Percentiles rank a stretch among this genome's conserved stretches.
phyloP scores from a whole-genome alignment of 768 basidiomycete genomes.

The Podaxis mareebaensis region DNA sequence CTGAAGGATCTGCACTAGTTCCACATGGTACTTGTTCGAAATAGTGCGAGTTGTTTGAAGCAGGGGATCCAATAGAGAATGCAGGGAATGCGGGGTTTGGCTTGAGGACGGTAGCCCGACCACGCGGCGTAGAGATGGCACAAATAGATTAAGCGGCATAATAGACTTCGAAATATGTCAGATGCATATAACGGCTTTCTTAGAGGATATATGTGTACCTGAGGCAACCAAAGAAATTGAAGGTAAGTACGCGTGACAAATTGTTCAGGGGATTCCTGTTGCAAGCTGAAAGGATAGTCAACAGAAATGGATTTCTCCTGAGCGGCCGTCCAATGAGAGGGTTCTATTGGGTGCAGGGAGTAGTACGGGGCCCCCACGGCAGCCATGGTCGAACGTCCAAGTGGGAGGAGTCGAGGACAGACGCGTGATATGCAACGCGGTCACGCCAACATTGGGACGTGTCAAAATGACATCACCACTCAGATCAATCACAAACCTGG shows the following conservation, averaged over 20 bases:
- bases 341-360: neutral
- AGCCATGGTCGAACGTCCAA: neutral
- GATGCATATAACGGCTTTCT: conserved; percentile 2
- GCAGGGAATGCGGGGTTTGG: conserved; percentile 51
- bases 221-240: conserved; percentile 78
- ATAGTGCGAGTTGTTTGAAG: conserved; percentile 58
- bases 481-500: no score
- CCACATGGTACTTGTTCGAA: conserved; percentile 61
- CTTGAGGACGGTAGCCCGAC: conserved; percentile 30
- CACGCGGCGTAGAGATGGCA: conserved; percentile 58
- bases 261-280: conserved; percentile 51
- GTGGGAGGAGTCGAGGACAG: neutral
- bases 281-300: conserved; percentile 56
- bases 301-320: conserved; percentile 60
- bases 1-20: conserved; percentile 59
- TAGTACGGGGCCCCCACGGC: neutral
- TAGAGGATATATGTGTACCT: conserved; percentile 40
- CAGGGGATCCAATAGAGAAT: conserved; percentile 58
- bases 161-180: conserved; percentile 51
- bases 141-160: conserved; percentile 62
- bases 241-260: conserved; percentile 66
- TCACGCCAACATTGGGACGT: neutral
- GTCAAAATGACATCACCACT: no score
- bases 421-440: neutral
- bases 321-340: conserved; percentile 47